Evolutionary conservation across 768 basidiomycete species (phyloP).

Genomic region (Chalciporus sphaerocephalus): DNA sequence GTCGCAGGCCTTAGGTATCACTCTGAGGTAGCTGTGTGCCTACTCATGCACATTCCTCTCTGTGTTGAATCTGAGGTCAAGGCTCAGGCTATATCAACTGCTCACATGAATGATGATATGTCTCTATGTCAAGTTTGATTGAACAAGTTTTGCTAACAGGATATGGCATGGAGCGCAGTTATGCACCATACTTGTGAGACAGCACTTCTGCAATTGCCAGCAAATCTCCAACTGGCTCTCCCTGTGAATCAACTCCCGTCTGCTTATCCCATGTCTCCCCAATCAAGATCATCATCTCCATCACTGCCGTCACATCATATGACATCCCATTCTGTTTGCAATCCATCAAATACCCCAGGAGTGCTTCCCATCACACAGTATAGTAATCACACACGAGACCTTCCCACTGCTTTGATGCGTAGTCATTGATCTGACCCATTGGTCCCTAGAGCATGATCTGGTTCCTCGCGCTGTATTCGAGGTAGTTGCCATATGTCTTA

Average conservation of each 20-base stretch:
- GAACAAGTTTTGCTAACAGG: too few relatives aligned
- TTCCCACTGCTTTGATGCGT: constrained; percentile 41
- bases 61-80: too few relatives aligned
- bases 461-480: constrained; percentile 39
- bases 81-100: too few relatives aligned
- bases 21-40: too few relatives aligned
- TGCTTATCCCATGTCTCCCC: constrained; percentile 30
- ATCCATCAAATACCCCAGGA: constrained; percentile 30
- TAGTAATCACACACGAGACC: constrained; percentile 39
- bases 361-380: constrained; percentile 32
- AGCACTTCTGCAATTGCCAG: constrained; percentile 18
- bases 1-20: too few relatives aligned
- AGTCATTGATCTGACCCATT: constrained; percentile 38
- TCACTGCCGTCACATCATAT: constrained; percentile 28
- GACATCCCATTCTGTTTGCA: constrained; percentile 25
- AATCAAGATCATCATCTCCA: constrained; percentile 28
- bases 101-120: too few relatives aligned
- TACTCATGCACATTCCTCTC: too few relatives aligned
- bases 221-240: constrained; percentile 17
- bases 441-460: constrained; percentile 44
- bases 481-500: constrained; percentile 30
- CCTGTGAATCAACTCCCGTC: constrained; percentile 15
- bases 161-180: too few relatives aligned
- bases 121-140: too few relatives aligned
- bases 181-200: constrained; percentile 9